Conservation (phyloP, 2,329 filamentous ascomycete genomes). For the Exophiala sp. region DNA sequence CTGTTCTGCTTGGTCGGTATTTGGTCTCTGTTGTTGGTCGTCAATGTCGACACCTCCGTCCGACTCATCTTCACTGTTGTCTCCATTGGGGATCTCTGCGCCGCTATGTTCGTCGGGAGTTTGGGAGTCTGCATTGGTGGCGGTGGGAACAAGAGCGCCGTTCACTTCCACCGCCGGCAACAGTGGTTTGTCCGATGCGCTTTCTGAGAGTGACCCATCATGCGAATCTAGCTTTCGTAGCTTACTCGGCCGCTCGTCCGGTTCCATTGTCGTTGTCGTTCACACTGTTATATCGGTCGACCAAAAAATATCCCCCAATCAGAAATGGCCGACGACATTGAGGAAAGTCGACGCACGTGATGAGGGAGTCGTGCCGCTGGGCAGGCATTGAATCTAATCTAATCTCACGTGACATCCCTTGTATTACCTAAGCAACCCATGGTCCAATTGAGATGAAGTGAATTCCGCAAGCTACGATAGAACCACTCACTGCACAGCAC, state of each 20-base stretch:
- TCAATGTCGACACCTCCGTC: neutral
- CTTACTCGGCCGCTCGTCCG: slow-evolving; percentile 51
- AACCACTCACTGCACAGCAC: neutral
- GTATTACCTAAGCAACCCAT: slow-evolving; percentile 1
- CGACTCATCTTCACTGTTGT: slow-evolving; percentile 21
- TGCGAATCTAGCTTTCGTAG: slow-evolving; percentile 47
- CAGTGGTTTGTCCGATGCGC: neutral
- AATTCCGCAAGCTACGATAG: slow-evolving; percentile 5
- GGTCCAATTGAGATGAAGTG: slow-evolving; percentile 12
- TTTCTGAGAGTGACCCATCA: slow-evolving; percentile 13
- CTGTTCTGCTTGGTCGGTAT: slow-evolving; percentile 1
- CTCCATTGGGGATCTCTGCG: slow-evolving; percentile 26
- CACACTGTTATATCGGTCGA: neutral
- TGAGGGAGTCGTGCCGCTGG: neutral
- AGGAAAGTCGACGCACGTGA: neutral
- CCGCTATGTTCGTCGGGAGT: slow-evolving; percentile 12
- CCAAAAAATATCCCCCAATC: neutral
- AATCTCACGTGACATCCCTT: no score
- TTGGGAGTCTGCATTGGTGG: slow-evolving; percentile 9
- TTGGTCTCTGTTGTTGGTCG: neutral
- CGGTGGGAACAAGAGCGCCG: slow-evolving; percentile 17
- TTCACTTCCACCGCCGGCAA: slow-evolving; percentile 1
- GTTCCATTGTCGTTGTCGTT: slow-evolving; percentile 44
- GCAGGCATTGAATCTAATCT: no score
- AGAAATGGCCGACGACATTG: neutral